A percentile compares a stretch with the other conserved stretches of the same genome.
Evolutionary conservation across 2,329 filamentous ascomycete genomes (phyloP).

Genomic region (Neocatenulostroma microsporum): DNA sequence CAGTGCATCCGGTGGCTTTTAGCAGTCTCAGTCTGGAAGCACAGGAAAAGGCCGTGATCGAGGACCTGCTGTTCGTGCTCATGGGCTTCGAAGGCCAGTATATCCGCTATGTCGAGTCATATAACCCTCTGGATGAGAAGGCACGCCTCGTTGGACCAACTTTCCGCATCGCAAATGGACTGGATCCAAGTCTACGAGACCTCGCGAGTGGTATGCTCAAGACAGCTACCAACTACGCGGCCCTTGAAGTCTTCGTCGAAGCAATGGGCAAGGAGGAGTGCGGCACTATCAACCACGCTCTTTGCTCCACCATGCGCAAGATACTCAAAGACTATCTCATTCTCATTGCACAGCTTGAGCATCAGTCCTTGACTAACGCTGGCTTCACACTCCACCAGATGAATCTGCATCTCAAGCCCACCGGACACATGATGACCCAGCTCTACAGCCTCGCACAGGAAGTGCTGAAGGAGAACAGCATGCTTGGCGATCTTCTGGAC

Average conservation of each 20-base stretch:
- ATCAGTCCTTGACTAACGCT: constrained; percentile 80
- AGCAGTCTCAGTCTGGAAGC: constrained; percentile 65
- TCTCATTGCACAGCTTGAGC: constrained; percentile 86
- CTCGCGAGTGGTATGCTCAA: constrained; percentile 81
- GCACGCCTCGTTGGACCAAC: constrained; percentile 75
- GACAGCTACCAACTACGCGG: constrained; percentile 88
- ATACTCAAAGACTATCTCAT: constrained; percentile 89
- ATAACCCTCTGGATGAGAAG: constrained; percentile 77
- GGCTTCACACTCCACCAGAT: constrained; percentile 88
- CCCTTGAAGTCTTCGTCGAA: constrained; percentile 86
- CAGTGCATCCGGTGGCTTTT: constrained; percentile 60
- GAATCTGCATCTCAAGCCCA: constrained; percentile 83
- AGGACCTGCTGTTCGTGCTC: constrained; percentile 88
- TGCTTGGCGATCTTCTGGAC: constrained; percentile 64
- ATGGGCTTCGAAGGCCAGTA: constrained; percentile 99
- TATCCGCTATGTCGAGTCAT: constrained; percentile 74
- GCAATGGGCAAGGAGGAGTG: constrained; percentile 90
- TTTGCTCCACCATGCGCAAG: constrained; percentile 91
- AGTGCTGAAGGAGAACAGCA: constrained; percentile 75
- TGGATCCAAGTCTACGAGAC: constrained; percentile 87
- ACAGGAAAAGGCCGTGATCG: constrained; percentile 80
- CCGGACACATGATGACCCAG: constrained; percentile 83
- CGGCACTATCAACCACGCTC: constrained; percentile 86
- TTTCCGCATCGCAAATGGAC: constrained; percentile 70
- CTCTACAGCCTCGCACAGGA: constrained; percentile 82